Conservation (phyloP, 164 flowering plant genomes). For the Macadamia integrifolia region DNA sequence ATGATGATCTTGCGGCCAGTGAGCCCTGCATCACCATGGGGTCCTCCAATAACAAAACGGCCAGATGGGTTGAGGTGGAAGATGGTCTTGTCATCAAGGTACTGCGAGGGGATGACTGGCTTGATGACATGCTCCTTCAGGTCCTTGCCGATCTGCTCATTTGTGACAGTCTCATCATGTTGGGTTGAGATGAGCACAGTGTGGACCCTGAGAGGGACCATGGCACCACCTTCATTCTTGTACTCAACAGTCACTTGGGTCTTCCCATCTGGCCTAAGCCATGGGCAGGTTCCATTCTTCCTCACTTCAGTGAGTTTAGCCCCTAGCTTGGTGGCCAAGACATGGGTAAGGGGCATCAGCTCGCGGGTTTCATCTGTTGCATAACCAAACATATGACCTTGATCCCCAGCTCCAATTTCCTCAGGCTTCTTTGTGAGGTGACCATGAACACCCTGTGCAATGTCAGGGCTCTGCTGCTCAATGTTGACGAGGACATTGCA, state of each 20-base stretch:
- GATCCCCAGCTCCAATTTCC: conserved; percentile 66
- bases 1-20: conserved; percentile 68
- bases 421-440: conserved; percentile 53
- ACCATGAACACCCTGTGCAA: conserved; percentile 61
- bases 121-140: conserved; percentile 62
- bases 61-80: conserved; percentile 77
- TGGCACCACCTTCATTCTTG: conserved; percentile 54
- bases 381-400: conserved; percentile 59
- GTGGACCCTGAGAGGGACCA: conserved; percentile 64
- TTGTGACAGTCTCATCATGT: conserved; percentile 68
- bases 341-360: conserved; percentile 63
- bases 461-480: conserved; percentile 52
- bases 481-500: conserved; percentile 47
- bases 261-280: conserved; percentile 76
- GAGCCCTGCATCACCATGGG: conserved; percentile 73
- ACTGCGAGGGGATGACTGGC: conserved; percentile 52
- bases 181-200: conserved; percentile 73
- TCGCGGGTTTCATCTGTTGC: conserved; percentile 61
- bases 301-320: conserved; percentile 63
- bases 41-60: conserved; percentile 65
- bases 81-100: conserved; percentile 62
- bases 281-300: conserved; percentile 60
- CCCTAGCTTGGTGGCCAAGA: conserved; percentile 55
- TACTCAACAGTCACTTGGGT: conserved; percentile 75
- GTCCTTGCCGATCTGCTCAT: conserved; percentile 52